A percentile compares a stretch with the other conserved stretches of the same genome.
Conservation (phyloP, 2,329 filamentous ascomycete genomes). For the Mycosphaerelloides madeirae region DNA sequence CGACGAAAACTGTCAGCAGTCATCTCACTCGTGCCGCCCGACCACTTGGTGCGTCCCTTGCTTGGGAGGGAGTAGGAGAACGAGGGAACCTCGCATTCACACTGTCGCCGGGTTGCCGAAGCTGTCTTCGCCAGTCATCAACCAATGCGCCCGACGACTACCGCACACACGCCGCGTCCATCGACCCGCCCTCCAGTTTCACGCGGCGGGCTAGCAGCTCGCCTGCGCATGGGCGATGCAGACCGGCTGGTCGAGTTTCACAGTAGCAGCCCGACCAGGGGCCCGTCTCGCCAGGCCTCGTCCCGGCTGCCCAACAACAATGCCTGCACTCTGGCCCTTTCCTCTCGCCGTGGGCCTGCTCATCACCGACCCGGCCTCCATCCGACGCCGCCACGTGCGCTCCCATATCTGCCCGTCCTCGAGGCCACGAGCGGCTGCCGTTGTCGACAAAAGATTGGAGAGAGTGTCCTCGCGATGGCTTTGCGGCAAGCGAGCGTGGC, state of each 20-base stretch:
- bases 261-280: slow-evolving; percentile 1
- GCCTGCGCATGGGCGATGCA: slow-evolving; percentile 11
- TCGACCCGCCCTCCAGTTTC: slow-evolving; percentile 16
- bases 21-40: not conserved
- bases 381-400: not conserved
- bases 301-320: too few relatives aligned
- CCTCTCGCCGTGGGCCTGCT: too few relatives aligned
- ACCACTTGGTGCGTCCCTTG: slow-evolving; percentile 1
- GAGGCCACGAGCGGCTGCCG: not conserved
- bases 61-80: too few relatives aligned
- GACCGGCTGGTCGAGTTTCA: slow-evolving; percentile 6
- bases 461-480: not conserved
- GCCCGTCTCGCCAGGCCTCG: too few relatives aligned
- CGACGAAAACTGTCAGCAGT: too few relatives aligned
- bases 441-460: not conserved
- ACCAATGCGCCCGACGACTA: not conserved
- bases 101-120: too few relatives aligned
- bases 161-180: slow-evolving; percentile 1
- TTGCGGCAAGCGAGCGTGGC: too few relatives aligned
- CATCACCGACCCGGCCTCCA: too few relatives aligned
- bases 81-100: too few relatives aligned
- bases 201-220: slow-evolving; percentile 6
- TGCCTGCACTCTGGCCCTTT: too few relatives aligned
- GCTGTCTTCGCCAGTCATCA: too few relatives aligned
- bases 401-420: not conserved